phyloP scores from a whole-genome alignment of 179 eudicot species.

The Drosera spatulata region DNA sequence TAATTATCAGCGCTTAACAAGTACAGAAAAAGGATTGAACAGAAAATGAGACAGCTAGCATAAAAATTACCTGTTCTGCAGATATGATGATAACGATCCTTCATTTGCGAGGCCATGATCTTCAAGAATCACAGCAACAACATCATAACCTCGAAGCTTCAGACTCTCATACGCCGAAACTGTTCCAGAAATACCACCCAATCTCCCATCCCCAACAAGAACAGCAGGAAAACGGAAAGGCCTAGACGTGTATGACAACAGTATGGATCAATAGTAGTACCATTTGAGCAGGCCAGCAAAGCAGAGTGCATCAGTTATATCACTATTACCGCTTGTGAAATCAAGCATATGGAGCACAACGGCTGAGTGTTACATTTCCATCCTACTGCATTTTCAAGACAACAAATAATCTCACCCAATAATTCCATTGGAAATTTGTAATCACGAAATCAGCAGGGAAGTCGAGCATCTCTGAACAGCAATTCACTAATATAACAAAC shows the following conservation, averaged over 20 bases:
- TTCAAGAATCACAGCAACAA: conserved; percentile 72
- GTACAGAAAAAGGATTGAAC: neutral
- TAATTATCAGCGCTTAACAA: neutral
- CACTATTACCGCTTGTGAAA: no score
- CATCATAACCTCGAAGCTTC: conserved; percentile 92
- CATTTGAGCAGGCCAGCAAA: neutral
- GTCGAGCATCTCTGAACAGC: no score
- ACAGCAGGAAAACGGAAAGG: conserved; percentile 85
- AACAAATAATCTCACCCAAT: no score
- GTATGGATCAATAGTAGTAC: neutral
- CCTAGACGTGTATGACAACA: conserved; percentile 28
- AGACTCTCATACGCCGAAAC: conserved; percentile 89
- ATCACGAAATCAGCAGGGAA: no score
- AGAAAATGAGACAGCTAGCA: conserved; percentile 1
- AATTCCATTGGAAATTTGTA: no score
- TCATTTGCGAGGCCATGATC: conserved; percentile 76
- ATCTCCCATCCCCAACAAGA: conserved; percentile 91
- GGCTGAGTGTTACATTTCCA: no score
- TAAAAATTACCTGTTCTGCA: conserved; percentile 51
- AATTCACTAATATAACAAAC: neutral
- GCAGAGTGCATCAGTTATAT: no score
- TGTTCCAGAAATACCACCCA: conserved; percentile 93
- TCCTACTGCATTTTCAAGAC: no score
- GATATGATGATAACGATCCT: conserved; percentile 51
- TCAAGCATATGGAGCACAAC: no score